Evolutionary conservation across 208 protist genomes (phyloP), one percentile per base, ranked within the genome.

Genomic region (Crithidia fasciculata): DNA sequence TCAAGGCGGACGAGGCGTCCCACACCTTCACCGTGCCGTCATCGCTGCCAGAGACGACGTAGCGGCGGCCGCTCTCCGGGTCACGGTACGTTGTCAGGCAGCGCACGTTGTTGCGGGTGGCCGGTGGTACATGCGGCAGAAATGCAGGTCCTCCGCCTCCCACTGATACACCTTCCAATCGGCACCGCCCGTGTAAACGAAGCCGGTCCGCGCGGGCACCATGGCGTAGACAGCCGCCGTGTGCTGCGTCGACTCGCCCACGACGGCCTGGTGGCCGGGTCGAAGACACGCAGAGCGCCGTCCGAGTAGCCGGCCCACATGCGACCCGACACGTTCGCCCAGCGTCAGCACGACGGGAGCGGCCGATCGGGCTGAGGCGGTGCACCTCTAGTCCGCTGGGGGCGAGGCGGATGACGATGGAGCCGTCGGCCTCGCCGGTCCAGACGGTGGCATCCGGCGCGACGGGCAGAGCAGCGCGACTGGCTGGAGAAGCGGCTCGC

Each of bases 141-240:
- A 89, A 56, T 84, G 84, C 66, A 84, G 84, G 49, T 79, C 81
- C 12, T 77, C 75, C 28, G 78, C 80, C 56, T 83, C 77, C 85
- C 84, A 95, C 72, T 85, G 76, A 62, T 91, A 83, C 41, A 95
- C 72, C 77, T 95, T 92, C 83, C 87, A 89, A 72, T 92, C 87
- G 5, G 79, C 81, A 36, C 87, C 89, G 9, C 78, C 89, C 37
- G 83, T 88, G 65, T 85, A 90, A 12, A 92, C 86, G 67, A 82
- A 78, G 56, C 82, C 81, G 71, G n/a, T 77, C 81, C 45, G 54
- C 75, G 16, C n/a, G 70, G 69, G 65, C 72, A 74, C 53, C n/a
- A 83, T 80, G 19, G 83, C 73, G 69, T 83, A 79, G 40, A 94
- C 86, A 16, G 83, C 81, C 1, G 84, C 79, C 52, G 80, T 86